Evolutionary conservation across 805 yeast genomes (phyloP).

Genomic region (Cyberlindnera mycetangii): DNA sequence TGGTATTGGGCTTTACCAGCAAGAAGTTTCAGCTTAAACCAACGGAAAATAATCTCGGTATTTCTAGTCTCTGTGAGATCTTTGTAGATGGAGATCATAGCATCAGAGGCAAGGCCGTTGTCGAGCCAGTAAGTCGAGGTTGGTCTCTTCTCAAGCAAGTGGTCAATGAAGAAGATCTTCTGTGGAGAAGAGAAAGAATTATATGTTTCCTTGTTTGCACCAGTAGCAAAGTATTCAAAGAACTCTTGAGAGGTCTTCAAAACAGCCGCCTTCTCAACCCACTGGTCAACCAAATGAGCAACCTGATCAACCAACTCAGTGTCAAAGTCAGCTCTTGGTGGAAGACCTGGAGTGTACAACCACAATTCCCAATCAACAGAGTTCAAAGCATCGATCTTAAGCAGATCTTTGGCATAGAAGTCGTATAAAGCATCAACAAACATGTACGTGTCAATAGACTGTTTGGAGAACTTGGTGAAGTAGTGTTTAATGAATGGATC

Average conservation of each 20-base stretch:
- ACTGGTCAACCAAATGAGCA: constrained; percentile 57
- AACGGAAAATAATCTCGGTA: constrained; percentile 79
- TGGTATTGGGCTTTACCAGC: constrained; percentile 48
- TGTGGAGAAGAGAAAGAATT: constrained; percentile 67
- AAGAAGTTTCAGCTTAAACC: constrained; percentile 64
- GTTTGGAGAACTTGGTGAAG: constrained; percentile 63
- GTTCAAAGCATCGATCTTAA: constrained; percentile 53
- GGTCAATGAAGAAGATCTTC: constrained; percentile 73
- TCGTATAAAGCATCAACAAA: constrained; percentile 75
- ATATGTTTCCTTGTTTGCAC: constrained; percentile 32
- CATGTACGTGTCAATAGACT: constrained; percentile 77
- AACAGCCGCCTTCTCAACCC: constrained; percentile 39
- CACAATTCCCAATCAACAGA: constrained; percentile 82
- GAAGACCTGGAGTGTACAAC: constrained; percentile 82
- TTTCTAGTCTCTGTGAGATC: constrained; percentile 51
- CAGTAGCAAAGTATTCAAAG: constrained; percentile 13
- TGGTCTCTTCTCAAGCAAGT: constrained; percentile 49
- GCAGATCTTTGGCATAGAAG: constrained; percentile 43
- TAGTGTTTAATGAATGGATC: constrained; percentile 81
- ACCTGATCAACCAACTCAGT: constrained; percentile 76
- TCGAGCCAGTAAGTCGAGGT: constrained; percentile 36
- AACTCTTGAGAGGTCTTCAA: constrained; percentile 18
- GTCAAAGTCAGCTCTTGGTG: constrained; percentile 82
- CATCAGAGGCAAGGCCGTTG: constrained; percentile 32
- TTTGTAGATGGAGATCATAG: constrained; percentile 36